Conservation (phyloP, 1,139 yeast genomes). For the Pichia sp. region DNA sequence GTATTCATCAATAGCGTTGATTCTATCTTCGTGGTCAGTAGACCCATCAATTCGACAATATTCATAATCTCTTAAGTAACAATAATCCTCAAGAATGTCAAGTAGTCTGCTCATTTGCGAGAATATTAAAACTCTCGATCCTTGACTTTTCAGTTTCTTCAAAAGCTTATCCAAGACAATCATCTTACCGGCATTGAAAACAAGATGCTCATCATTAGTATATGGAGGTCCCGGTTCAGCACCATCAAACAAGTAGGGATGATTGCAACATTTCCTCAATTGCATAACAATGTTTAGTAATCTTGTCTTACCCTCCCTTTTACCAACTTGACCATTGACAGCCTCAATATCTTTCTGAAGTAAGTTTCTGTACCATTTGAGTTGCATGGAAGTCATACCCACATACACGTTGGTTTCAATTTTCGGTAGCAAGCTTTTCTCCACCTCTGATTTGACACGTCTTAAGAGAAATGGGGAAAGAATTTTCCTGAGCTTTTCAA, state of each 20-base stretch:
- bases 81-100: slow-evolving; percentile 91
- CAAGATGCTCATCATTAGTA: slow-evolving; percentile 92
- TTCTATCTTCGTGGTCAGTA: slow-evolving; percentile 90
- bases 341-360: slow-evolving; percentile 94
- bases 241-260: slow-evolving; percentile 94
- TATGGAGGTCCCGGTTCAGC: slow-evolving; percentile 99
- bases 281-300: slow-evolving; percentile 94
- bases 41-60: slow-evolving; percentile 96
- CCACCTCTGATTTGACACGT: slow-evolving; percentile 89
- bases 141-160: slow-evolving; percentile 62
- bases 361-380: slow-evolving; percentile 81
- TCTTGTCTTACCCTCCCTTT: slow-evolving; percentile 85
- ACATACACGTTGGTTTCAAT: slow-evolving; percentile 84
- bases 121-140: slow-evolving; percentile 85
- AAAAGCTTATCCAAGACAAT: slow-evolving; percentile 78
- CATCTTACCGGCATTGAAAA: slow-evolving; percentile 86
- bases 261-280: slow-evolving; percentile 91
- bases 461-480: slow-evolving; percentile 83
- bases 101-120: slow-evolving; percentile 92
- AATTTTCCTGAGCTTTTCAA: slow-evolving; percentile 79
- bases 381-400: slow-evolving; percentile 94
- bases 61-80: slow-evolving; percentile 71
- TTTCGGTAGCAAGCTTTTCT: slow-evolving; percentile 82
- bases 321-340: slow-evolving; percentile 86
- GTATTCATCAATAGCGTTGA: slow-evolving; percentile 86